Evolutionary conservation across 1,139 yeast genomes (phyloP), one percentile per base, ranked within the genome.

Genomic region (Taiozyma sp.): DNA sequence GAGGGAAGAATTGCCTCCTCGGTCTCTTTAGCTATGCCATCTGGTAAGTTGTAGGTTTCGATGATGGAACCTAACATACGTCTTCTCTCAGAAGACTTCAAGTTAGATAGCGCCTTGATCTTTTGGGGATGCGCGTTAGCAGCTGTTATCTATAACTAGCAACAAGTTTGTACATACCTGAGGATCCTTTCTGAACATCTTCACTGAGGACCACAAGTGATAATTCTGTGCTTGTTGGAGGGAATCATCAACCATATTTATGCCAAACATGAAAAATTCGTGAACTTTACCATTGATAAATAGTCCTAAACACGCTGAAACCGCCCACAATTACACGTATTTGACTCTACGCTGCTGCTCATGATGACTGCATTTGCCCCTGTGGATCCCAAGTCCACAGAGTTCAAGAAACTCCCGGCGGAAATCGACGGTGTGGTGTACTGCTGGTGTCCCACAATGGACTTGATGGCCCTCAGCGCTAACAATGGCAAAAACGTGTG

Each of bases 41-140:
- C 71, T 47, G 80, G 78, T 1, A 84, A 59, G 2, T 62, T 64
- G 59, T 76, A 84, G 22, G 64, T 64, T n/a, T 68, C 62, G 57
- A 83, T 74, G 43, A 86, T 74, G 12, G 69, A 64, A 12, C 71
- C 66, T 13, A 84, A 70, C 39, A 89, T 69, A 58, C 79, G 81
- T 61, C 91, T 78, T 47, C 96, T 72, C 56, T 91, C 97, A 0
- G 96, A 87, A 13, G 89, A 80, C 67, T 91, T 91, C 55, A 92
- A 75, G 61, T 88, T 88, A 10, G 96, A 81, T 48, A 83, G 74
- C 4, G 96, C 84, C 68, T 90, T 90, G 49, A 83, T 73, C 66
- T 80, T 72, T 80, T 72, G 22, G 45, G 44, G 12, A 10, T 2
- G 3, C 19, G 22, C 12, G 19, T 32, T 23, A 34, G 46, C 14